A percentile compares a stretch with the other conserved stretches of the same genome.
Conservation (phyloP, 345 rosid species). For the Citrus cavaleriei region DNA sequence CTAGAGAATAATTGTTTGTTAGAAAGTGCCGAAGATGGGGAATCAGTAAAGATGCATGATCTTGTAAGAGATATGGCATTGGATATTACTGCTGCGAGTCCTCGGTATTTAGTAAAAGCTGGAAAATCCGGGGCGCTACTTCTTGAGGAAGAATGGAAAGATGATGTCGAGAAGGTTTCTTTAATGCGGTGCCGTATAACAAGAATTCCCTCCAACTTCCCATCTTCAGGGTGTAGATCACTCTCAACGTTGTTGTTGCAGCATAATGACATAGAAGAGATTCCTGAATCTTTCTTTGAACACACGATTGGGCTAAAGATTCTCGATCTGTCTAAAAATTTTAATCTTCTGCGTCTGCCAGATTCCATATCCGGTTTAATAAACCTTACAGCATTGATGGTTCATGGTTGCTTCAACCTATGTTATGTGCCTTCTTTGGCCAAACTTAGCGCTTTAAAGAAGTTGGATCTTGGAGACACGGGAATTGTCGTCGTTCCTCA, state of each 20-base stretch:
- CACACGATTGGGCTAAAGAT: constrained; percentile 1
- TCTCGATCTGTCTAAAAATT: constrained; percentile 18
- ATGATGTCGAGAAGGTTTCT: constrained; percentile 9
- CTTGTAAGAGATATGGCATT: constrained; percentile 22
- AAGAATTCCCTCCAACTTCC: neutral
- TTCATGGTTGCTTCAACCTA: neutral
- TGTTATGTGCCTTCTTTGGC: constrained; percentile 3
- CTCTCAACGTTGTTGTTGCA: constrained; percentile 20
- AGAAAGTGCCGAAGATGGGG: neutral
- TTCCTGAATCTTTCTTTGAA: constrained; percentile 10
- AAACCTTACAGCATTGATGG: constrained; percentile 3
- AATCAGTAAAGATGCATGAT: constrained; percentile 21
- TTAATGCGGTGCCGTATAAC: neutral
- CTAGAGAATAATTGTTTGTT: constrained; percentile 16
- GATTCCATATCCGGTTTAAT: neutral
- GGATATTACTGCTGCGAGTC: constrained; percentile 1
- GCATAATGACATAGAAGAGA: neutral
- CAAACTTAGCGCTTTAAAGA: constrained; percentile 1
- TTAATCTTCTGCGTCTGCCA: neutral
- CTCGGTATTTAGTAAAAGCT: constrained; percentile 17
- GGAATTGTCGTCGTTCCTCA: constrained; percentile 9
- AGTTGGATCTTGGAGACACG: constrained; percentile 8
- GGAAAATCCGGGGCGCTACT: constrained; percentile 7
- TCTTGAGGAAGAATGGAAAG: constrained; percentile 14
- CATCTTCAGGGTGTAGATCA: neutral